A percentile compares a stretch with the other conserved stretches of the same genome.
Conservation (phyloP, 352 stramenopile species). For the Phytopythium mirpurense region DNA sequence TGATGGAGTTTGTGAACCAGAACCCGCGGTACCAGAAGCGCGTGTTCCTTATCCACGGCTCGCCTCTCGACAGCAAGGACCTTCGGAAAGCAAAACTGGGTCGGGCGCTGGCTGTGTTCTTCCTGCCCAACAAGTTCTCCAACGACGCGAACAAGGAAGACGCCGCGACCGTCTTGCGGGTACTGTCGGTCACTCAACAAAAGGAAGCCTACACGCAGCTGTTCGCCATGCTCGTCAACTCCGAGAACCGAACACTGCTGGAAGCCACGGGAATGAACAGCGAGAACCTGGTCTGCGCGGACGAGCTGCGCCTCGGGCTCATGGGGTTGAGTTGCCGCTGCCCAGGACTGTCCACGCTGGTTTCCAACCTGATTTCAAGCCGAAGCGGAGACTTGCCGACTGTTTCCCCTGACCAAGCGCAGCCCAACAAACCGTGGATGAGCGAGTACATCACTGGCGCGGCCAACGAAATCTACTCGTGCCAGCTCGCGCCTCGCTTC, state of each 20-base stretch:
- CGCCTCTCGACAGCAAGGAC: constrained; percentile 46
- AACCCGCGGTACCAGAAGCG: constrained; percentile 70
- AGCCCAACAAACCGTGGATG: constrained; percentile 41
- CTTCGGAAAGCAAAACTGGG: constrained; percentile 54
- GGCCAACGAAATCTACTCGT: constrained; percentile 82
- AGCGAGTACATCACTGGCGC: constrained; percentile 75
- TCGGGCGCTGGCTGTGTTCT: constrained; percentile 76
- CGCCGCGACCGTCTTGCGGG: constrained; percentile 70
- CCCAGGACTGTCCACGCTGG: constrained; percentile 70
- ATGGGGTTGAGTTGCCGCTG: constrained; percentile 85
- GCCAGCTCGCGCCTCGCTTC: constrained; percentile 43
- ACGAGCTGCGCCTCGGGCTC: constrained; percentile 74
- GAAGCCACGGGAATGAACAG: constrained; percentile 66
- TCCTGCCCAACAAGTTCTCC: constrained; percentile 80
- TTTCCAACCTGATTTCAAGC: constrained; percentile 84
- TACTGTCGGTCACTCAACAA: constrained; percentile 70
- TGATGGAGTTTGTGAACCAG: constrained; percentile 62
- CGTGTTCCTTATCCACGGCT: constrained; percentile 79
- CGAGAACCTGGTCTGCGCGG: constrained; percentile 73
- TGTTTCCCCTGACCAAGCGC: constrained; percentile 10
- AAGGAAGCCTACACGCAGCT: constrained; percentile 59
- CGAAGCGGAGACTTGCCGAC: constrained; percentile 39
- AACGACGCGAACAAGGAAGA: constrained; percentile 80
- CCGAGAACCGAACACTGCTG: constrained; percentile 71
- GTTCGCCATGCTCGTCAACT: constrained; percentile 83